phyloP scores from a whole-genome alignment of 352 stramenopile genomes.

The Globisporangium lucens region DNA sequence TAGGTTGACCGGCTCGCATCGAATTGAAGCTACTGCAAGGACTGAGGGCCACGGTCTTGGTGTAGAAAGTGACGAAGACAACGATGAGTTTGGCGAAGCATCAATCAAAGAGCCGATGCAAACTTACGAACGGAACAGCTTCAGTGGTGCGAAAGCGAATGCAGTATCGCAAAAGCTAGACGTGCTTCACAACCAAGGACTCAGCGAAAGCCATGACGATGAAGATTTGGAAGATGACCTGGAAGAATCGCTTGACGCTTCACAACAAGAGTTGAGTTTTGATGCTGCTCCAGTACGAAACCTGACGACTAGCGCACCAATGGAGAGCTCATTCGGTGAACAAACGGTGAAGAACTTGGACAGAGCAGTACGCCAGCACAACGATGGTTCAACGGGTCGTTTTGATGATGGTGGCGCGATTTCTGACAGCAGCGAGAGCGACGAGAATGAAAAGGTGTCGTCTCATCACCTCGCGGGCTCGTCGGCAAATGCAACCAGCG shows the following conservation, averaged over 20 bases:
- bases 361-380: background rate
- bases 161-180: background rate
- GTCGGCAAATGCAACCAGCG: too few species aligned
- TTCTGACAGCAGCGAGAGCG: slow-evolving; percentile 9
- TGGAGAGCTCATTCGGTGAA: slow-evolving; percentile 1
- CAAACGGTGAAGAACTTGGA: background rate
- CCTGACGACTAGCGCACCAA: background rate
- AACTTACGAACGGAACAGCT: background rate
- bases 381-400: background rate
- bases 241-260: slow-evolving; percentile 1
- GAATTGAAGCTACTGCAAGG: background rate
- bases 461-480: too few species aligned
- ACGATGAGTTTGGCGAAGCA: slow-evolving; percentile 9
- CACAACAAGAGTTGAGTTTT: background rate
- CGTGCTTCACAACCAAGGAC: background rate
- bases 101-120: background rate
- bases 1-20: background rate
- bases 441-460: background rate
- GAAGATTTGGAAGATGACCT: background rate
- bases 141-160: background rate
- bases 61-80: background rate
- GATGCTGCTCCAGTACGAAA: background rate
- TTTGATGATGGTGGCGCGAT: background rate
- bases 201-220: background rate
- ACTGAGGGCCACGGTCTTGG: background rate